phyloP scores from a whole-genome alignment of 75 land plant genomes.

The Chamaecyparis obtusa region DNA sequence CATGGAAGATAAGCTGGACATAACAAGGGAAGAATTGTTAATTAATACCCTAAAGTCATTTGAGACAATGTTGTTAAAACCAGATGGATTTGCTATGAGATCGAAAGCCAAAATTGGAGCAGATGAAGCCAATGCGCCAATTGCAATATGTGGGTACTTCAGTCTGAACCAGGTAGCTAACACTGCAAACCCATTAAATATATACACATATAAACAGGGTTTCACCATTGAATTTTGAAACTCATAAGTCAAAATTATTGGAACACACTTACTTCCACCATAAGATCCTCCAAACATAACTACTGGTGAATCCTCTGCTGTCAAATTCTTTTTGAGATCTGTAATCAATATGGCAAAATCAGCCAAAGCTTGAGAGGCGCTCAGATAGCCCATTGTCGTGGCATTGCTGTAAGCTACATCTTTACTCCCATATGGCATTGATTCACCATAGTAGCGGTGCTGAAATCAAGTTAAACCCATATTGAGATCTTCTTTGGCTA shows the following conservation, averaged over 20 bases:
- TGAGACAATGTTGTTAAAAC: no score
- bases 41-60: no score
- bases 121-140: no score
- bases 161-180: no score
- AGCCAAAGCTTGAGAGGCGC: slow-evolving; percentile 61
- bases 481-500: background rate
- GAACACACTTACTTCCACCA: slow-evolving; percentile 50
- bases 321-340: slow-evolving; percentile 44
- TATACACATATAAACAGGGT: no score
- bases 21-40: no score
- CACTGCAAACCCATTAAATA: no score
- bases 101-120: no score
- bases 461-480: background rate
- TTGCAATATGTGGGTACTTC: no score
- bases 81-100: no score
- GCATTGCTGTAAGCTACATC: slow-evolving; percentile 36
- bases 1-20: no score
- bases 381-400: slow-evolving; percentile 39
- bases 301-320: slow-evolving; percentile 39
- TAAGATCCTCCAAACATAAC: slow-evolving; percentile 73
- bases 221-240: no score
- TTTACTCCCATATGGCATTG: slow-evolving; percentile 27
- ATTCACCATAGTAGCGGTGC: slow-evolving; percentile 73
- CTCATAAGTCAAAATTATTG: background rate
- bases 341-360: slow-evolving; percentile 52